These are phyloP conservation scores for Phytophthora foliorum DNA, from an alignment of 352 stramenopile genomes.

Conservation along the genomic window DNA sequence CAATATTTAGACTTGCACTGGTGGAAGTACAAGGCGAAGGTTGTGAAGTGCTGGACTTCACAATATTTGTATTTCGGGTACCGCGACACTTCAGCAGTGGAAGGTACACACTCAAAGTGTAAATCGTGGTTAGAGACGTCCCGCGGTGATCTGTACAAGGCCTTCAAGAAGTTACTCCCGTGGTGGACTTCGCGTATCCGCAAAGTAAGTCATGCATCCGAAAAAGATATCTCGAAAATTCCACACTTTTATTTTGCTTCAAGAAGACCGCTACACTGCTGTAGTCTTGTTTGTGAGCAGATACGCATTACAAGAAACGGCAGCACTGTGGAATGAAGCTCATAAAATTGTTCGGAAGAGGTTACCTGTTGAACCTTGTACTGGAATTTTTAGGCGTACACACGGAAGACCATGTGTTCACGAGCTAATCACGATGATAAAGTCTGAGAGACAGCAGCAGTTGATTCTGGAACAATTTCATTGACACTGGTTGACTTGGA, in stretches of 20 bases:
- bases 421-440: slow-evolving; percentile 5
- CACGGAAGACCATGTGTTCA: slow-evolving; percentile 7
- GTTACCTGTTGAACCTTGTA: neutral
- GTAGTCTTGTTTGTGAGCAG: slow-evolving; percentile 10
- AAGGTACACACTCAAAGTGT: slow-evolving; percentile 15
- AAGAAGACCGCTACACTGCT: slow-evolving; percentile 11
- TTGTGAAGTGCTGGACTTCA: slow-evolving; percentile 8
- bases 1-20: no score
- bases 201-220: neutral
- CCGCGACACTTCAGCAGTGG: slow-evolving; percentile 5
- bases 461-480: slow-evolving; percentile 3
- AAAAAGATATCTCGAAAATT: neutral
- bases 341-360: slow-evolving; percentile 3
- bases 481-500: slow-evolving; percentile 6
- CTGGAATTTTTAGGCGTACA: neutral
- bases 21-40: slow-evolving; percentile 13
- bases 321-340: slow-evolving; percentile 3
- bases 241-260: neutral
- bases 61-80: slow-evolving; percentile 18
- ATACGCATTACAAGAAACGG: neutral
- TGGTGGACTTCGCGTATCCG: slow-evolving; percentile 6
- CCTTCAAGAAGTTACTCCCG: neutral
- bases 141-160: neutral
- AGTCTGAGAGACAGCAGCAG: slow-evolving; percentile 1
- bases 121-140: slow-evolving; percentile 10